phyloP scores from a whole-genome alignment of 2,329 filamentous ascomycete genomes.

The Orbilia ellipsospora region DNA sequence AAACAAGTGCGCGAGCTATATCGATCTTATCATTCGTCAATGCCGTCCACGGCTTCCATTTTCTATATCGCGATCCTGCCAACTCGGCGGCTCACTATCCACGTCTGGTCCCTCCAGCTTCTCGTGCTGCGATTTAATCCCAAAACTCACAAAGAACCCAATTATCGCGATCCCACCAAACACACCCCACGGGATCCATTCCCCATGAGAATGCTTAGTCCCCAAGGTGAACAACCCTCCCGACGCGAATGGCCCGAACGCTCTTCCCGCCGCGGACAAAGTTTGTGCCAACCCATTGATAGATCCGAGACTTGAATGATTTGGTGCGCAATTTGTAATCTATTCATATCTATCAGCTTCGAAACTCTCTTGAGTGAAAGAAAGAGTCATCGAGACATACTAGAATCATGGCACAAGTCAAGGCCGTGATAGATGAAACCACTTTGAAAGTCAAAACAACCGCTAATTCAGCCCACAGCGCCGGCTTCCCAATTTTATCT shows the following conservation, averaged over 20 bases:
- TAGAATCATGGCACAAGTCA: constrained; percentile 88
- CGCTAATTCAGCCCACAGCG: constrained; percentile 85
- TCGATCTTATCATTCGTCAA: no score
- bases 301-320: constrained; percentile 84
- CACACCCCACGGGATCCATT: constrained; percentile 84
- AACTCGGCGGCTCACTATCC: constrained; percentile 67
- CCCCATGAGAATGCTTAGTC: constrained; percentile 78
- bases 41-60: not conserved
- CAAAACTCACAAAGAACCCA: constrained; percentile 82
- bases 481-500: constrained; percentile 72
- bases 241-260: constrained; percentile 86
- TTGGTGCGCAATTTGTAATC: constrained; percentile 94
- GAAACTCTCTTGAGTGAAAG: not conserved
- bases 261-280: constrained; percentile 87
- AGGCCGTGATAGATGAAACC: constrained; percentile 84
- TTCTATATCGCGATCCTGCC: constrained; percentile 24
- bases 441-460: constrained; percentile 86
- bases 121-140: constrained; percentile 71
- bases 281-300: constrained; percentile 95
- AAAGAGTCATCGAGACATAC: constrained; percentile 66
- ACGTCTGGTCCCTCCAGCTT: constrained; percentile 60
- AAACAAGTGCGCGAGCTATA: no score
- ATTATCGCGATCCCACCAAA: constrained; percentile 85
- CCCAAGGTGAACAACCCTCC: constrained; percentile 86
- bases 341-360: constrained; percentile 61